Evolutionary conservation across 495 filamentous ascomycete species (phyloP), one percentile per base, ranked within the genome.

Genomic region (Trichoderma orchidacearum): DNA sequence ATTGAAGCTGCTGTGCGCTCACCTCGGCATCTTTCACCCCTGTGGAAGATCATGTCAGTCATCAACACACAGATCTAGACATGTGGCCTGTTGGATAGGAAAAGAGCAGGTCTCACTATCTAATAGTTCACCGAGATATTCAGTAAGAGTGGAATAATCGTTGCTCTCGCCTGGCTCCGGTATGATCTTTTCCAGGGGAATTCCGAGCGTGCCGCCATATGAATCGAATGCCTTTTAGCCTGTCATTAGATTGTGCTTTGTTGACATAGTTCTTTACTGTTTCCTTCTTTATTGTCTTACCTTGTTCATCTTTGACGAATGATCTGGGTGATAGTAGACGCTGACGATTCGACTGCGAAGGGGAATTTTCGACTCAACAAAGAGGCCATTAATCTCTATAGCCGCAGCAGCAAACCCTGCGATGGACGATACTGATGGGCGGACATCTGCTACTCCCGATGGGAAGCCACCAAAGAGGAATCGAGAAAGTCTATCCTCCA

Each of bases 401-500:
- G 45, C 36, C 56, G 31, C 28, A 9, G 41, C 41, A 25, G 41
- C 23, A 27, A 48, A 48, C 4, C 41, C 41, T 9, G 41, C 1
- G 2, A 48, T 27, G 7, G 41, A 6, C 23, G 41, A 48, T 4
- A 23, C 21, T 9, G 41, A 27, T 11, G 41, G 45, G 18, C 25
- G 17, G 13, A 50, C 36, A 29, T 35, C 50, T 27, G 31, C 51
- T 32, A 30, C 15, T 53, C 29, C 45, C 13, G 35, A 38, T 30
- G 8, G 15, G 21, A 51, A 25, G 28, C 17, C 36, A 35, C 31
- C 32, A 3, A 53, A 57, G 9, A 60, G 27, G 21, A 63, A 56
- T 9, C 54, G 56, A 38, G 59, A 54, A 13, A 63, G 48, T 8
- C 38, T 56, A 35, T 62, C 54, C 21, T 62, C 60, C 60, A 64